Evolutionary conservation across 202 grass and related monocot species (phyloP).

Genomic region (Zoysia matrella): DNA sequence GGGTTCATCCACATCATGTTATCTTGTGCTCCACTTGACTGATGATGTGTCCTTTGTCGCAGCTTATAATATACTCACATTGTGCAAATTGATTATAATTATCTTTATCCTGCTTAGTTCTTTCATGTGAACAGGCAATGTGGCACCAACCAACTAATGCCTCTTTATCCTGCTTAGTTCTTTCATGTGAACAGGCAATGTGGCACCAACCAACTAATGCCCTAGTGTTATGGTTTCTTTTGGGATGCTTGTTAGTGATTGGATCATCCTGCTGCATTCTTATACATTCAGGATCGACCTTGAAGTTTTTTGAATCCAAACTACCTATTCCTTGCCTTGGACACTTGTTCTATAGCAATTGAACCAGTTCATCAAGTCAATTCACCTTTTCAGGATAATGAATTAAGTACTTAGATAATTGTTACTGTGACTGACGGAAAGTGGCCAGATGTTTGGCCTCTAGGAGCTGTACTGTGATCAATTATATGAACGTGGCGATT

Average conservation of each 20-base stretch:
- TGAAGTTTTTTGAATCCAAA: slow-evolving; percentile 27
- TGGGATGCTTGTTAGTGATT: slow-evolving; percentile 28
- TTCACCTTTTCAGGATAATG: not conserved
- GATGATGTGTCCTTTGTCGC: slow-evolving; percentile 33
- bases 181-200: slow-evolving; percentile 4
- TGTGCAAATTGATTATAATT: slow-evolving; percentile 9
- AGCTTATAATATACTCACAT: slow-evolving; percentile 22
- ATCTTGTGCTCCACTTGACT: slow-evolving; percentile 8
- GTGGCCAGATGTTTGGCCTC: slow-evolving; percentile 44
- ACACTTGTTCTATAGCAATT: not conserved
- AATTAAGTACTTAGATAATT: slow-evolving; percentile 34
- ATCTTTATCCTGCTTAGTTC: slow-evolving; percentile 19
- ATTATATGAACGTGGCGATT: slow-evolving; percentile 67
- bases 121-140: slow-evolving; percentile 9
- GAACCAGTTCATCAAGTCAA: slow-evolving; percentile 7
- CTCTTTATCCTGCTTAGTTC: too few relatives aligned
- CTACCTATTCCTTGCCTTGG: slow-evolving; percentile 25
- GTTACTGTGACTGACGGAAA: slow-evolving; percentile 20
- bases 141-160: slow-evolving; percentile 37
- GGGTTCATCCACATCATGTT: slow-evolving; percentile 38
- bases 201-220: slow-evolving; percentile 38
- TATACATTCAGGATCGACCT: slow-evolving; percentile 30
- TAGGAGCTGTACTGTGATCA: slow-evolving; percentile 59
- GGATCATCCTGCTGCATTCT: slow-evolving; percentile 30
- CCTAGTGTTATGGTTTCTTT: slow-evolving; percentile 16